Conservation (phyloP, 495 filamentous ascomycete genomes). For the Staphylotrichum longicolle region DNA sequence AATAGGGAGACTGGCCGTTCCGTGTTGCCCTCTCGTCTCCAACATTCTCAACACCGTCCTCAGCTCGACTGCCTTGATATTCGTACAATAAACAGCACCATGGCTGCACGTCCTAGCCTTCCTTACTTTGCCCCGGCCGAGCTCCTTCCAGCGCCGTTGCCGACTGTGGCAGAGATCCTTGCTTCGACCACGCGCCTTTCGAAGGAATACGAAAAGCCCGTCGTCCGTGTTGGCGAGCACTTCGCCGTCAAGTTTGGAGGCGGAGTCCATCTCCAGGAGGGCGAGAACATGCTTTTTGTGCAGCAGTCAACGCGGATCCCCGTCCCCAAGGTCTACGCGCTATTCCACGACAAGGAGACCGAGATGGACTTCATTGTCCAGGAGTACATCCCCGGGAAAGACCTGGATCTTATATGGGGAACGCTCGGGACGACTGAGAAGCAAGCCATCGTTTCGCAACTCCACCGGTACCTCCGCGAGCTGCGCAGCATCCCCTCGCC, state of each 20-base stretch:
- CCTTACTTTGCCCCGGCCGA: constrained; percentile 4
- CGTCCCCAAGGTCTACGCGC: constrained; percentile 1
- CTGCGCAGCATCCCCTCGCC: background rate
- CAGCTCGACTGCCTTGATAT: no score
- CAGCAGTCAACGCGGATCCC: background rate
- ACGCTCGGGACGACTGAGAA: background rate
- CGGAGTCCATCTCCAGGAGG: background rate
- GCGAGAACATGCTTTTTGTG: constrained; percentile 13
- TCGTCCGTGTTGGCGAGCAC: constrained; percentile 2
- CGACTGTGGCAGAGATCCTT: constrained; percentile 10
- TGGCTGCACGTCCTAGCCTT: background rate
- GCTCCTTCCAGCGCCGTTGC: background rate
- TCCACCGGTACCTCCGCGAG: background rate
- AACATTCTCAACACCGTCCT: no score
- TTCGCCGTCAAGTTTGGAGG: constrained; percentile 1
- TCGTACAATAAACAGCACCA: background rate
- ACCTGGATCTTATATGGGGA: background rate
- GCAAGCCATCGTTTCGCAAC: background rate
- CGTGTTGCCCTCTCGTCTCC: no score
- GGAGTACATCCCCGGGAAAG: constrained; percentile 4
- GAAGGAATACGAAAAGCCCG: background rate
- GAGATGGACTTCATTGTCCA: background rate
- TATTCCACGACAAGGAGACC: constrained; percentile 1
- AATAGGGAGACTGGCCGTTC: no score
- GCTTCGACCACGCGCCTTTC: background rate